Evolutionary conservation across 352 stramenopile genomes (phyloP).

Genomic region (Thalassiosira exigua): DNA sequence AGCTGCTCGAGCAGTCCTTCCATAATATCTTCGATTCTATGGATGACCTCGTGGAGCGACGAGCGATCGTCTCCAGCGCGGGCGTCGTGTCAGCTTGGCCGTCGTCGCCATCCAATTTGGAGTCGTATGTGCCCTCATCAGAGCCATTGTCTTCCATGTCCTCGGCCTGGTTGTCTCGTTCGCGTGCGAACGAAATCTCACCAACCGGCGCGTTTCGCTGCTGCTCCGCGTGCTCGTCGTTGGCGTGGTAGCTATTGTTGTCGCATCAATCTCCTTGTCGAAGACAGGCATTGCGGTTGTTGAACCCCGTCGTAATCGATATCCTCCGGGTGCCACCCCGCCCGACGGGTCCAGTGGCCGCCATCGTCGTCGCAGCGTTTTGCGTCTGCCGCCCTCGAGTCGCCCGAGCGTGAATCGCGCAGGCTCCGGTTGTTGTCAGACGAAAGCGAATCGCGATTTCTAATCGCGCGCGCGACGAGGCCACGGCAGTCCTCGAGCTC

Average conservation of each 20-base stretch:
- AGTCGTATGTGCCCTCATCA: too few species aligned
- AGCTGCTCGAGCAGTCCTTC: conserved; percentile 35
- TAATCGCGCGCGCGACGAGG: too few species aligned
- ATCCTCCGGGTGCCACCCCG: not conserved
- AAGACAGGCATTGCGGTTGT: not conserved
- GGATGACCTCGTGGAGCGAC: conserved; percentile 47
- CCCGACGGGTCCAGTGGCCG: not conserved
- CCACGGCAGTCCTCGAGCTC: not conserved
- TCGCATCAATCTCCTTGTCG: not conserved
- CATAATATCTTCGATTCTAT: conserved; percentile 59
- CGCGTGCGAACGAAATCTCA: too few species aligned
- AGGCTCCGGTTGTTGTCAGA: too few species aligned
- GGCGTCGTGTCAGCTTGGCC: not conserved
- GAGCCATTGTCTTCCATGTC: too few species aligned
- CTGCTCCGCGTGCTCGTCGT: not conserved
- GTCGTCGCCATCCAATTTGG: not conserved
- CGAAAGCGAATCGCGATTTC: too few species aligned
- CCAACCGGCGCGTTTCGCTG: not conserved
- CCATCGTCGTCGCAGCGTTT: not conserved
- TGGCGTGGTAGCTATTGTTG: not conserved
- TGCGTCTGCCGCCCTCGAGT: too few species aligned
- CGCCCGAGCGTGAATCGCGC: too few species aligned
- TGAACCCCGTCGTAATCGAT: not conserved
- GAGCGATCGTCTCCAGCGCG: not conserved
- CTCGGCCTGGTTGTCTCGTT: too few species aligned